Percentiles rank a stretch among this genome's conserved stretches.
These are phyloP conservation scores for Citrus reticulata DNA, from an alignment of 345 rosid species.

Conservation along the genomic window DNA sequence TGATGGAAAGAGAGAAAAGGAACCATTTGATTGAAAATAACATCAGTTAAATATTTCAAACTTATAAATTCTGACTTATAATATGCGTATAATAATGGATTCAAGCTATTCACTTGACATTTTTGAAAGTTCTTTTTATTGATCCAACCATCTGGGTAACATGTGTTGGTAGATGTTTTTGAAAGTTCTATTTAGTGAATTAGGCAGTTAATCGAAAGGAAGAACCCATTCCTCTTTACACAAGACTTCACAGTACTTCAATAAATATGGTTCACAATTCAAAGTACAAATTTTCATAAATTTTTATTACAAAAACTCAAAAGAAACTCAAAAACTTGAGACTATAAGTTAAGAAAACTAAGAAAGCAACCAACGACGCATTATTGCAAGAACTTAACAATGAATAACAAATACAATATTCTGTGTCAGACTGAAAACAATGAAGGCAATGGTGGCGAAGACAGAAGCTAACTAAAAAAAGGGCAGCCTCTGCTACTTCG, in stretches of 20 bases:
- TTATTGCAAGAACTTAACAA: conserved; percentile 4
- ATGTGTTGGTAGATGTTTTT: background rate
- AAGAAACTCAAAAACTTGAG: background rate
- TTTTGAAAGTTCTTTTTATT: background rate
- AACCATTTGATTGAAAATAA: background rate
- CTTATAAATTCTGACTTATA: background rate
- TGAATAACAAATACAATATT: conserved; percentile 8
- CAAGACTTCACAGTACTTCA: background rate
- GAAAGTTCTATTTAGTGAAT: no score
- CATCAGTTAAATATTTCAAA: background rate
- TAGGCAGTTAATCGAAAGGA: no score
- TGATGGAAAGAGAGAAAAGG: background rate
- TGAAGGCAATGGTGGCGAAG: background rate
- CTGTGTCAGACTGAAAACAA: background rate
- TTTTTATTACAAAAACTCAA: no score
- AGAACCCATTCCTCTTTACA: no score
- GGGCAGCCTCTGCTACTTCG: conserved; percentile 6
- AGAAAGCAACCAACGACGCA: background rate
- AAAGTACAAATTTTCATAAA: background rate
- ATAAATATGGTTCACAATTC: background rate
- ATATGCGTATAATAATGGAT: no score
- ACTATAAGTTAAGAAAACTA: background rate
- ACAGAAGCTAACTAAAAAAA: conserved; percentile 15
- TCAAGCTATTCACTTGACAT: background rate
- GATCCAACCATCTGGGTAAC: background rate